These are phyloP conservation scores for Naganishia randhawae DNA, from an alignment of 768 basidiomycete genomes.

Conservation along the genomic window DNA sequence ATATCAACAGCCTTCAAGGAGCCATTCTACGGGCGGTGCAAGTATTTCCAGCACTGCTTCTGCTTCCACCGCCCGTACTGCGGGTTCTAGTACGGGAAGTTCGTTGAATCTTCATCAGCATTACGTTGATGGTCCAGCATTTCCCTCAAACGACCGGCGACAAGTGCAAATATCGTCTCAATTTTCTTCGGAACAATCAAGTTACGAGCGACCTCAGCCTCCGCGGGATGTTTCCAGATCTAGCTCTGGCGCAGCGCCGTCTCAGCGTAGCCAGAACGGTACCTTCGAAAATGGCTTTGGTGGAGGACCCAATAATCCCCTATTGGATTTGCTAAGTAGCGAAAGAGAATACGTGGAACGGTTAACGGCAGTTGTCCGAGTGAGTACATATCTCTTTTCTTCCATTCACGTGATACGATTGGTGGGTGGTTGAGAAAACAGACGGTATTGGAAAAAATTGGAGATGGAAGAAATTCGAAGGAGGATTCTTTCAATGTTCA, in stretches of 20 bases:
- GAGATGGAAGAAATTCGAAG: neutral
- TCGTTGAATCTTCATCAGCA: slow-evolving; percentile 13
- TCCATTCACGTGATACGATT: neutral
- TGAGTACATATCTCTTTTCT: slow-evolving; percentile 52
- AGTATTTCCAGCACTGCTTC: slow-evolving; percentile 14
- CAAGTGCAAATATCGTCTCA: neutral
- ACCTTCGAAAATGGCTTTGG: neutral
- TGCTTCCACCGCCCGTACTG: slow-evolving; percentile 7
- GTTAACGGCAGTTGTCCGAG: slow-evolving; percentile 83
- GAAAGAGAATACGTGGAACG: slow-evolving; percentile 89
- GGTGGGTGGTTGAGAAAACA: neutral
- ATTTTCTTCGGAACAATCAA: neutral
- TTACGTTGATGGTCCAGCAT: neutral
- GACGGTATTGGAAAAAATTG: neutral
- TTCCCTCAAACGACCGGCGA: neutral
- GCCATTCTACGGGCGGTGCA: neutral
- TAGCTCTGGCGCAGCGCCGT: neutral
- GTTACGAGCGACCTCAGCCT: neutral
- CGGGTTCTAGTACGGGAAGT: slow-evolving; percentile 4
- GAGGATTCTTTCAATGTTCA: too few relatives aligned
- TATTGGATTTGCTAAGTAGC: slow-evolving; percentile 87
- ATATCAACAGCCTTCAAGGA: neutral
- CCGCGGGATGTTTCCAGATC: neutral
- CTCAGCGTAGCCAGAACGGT: neutral
- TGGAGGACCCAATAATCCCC: slow-evolving; percentile 58